Evolutionary conservation across 176 grass and related monocot genomes (phyloP), one percentile per base, ranked within the genome.

Genomic region (Carex cristatella): DNA sequence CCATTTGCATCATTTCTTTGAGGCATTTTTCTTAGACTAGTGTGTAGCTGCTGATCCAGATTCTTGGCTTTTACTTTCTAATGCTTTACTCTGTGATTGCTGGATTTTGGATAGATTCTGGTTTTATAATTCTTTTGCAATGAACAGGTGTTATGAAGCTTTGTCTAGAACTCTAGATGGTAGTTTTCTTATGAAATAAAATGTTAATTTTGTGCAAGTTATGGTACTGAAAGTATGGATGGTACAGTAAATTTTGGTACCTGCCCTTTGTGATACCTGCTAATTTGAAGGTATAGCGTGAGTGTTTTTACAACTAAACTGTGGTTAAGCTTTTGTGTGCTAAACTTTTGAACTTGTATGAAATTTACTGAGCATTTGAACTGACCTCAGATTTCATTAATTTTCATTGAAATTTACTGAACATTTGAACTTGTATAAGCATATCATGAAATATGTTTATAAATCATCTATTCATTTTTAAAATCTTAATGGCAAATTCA

Each of bases 41-140:
- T 79, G 12, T 33, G 74, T 58, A 35, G 53, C 53, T 79, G 10
- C 48, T 5, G 13, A 4, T 55, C 5, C 12, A 12, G 14, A 57
- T 58, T 56, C 23, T 78, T 58, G 6, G 1, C 1, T 7, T 10
- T 77, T 9, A 7, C 2, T 58, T 3, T 33, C 32, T 57, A 19
- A n/a, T 79, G 30, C 12, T 79, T 58, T 79, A 14, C 28, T 79
- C 0, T 57, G 53, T 82, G 61, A 61, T 31, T 69, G 51, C n/a
- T 79, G 53, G 74, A 79, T 57, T 70, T 70, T 42, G 67, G 15
- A 70, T 32, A 40, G 67, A 44, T 70, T 57, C 35, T 79, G 74
- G 74, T 79, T 79, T 79, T 75, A 57, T 35, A 30, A 79, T 79
- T 79, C 53, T 58, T 71, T 79, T 57, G 49, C 74, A 33, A 32